phyloP scores from a whole-genome alignment of 306 rosid species.

The Sechiopsis laciniata region DNA sequence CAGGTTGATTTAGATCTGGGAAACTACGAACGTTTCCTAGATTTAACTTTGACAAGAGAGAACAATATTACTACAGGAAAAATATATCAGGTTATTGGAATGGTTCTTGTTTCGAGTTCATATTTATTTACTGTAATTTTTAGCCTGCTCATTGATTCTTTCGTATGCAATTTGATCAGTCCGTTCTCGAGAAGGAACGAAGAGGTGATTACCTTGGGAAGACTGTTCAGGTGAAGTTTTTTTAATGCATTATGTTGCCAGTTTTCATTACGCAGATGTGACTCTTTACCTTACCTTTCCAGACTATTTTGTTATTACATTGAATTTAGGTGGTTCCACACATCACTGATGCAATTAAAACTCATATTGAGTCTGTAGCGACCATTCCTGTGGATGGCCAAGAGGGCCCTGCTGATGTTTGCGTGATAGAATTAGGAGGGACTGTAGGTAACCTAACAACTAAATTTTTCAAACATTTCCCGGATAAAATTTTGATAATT shows the following conservation, averaged over 20 bases:
- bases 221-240: constrained; percentile 78
- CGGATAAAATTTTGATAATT: background rate
- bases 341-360: constrained; percentile 86
- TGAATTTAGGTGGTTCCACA: constrained; percentile 85
- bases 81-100: constrained; percentile 59
- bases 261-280: background rate
- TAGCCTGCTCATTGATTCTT: constrained; percentile 19
- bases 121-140: background rate
- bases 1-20: constrained; percentile 99
- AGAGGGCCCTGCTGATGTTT: constrained; percentile 87
- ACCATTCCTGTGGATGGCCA: constrained; percentile 79
- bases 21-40: constrained; percentile 93
- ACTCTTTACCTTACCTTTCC: too few species aligned
- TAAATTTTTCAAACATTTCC: constrained; percentile 17
- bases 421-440: constrained; percentile 97
- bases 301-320: background rate
- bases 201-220: constrained; percentile 92
- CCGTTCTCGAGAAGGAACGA: constrained; percentile 91
- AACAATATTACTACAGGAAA: constrained; percentile 94
- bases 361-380: constrained; percentile 72
- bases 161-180: constrained; percentile 37
- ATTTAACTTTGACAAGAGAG: constrained; percentile 77
- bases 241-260: background rate
- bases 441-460: constrained; percentile 65
- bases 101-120: background rate